A percentile compares a stretch with the other conserved stretches of the same genome.
These are phyloP conservation scores for Coix lacrymajobi DNA, from an alignment of 176 grass and related monocot genomes.

Conservation along the genomic window DNA sequence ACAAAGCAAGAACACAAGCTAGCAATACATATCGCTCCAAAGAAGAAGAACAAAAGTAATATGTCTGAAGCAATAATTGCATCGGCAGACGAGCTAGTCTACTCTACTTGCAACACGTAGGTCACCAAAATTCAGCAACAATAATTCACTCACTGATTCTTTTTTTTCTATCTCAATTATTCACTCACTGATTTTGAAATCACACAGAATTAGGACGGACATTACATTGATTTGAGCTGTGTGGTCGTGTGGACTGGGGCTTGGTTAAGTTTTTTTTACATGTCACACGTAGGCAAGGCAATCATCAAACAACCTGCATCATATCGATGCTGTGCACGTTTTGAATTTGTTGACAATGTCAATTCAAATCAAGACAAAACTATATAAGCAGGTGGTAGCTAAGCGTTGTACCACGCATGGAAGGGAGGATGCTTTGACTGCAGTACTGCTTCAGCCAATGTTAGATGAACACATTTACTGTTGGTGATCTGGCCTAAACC, in stretches of 20 bases:
- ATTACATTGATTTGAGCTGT: background rate
- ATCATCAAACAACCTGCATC: background rate
- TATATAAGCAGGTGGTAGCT: background rate
- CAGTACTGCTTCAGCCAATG: background rate
- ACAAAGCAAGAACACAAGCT: slow-evolving; percentile 31
- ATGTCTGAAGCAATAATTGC: slow-evolving; percentile 25
- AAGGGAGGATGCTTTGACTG: background rate
- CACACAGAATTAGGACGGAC: background rate
- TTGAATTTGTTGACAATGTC: background rate
- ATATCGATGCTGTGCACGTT: background rate
- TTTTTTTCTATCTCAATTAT: too few relatives aligned
- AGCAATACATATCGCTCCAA: background rate
- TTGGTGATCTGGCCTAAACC: background rate
- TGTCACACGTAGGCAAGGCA: background rate
- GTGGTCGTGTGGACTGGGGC: background rate
- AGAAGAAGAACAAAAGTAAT: background rate
- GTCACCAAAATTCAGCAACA: background rate
- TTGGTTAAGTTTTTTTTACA: background rate
- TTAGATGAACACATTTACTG: background rate
- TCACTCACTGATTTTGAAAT: background rate
- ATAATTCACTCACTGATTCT: too few relatives aligned
- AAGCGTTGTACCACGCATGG: background rate
- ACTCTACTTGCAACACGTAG: background rate
- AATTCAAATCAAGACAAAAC: background rate
- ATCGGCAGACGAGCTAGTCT: background rate